Conservation (phyloP, 2,329 filamentous ascomycete species). For the Rutstroemia sp. region DNA sequence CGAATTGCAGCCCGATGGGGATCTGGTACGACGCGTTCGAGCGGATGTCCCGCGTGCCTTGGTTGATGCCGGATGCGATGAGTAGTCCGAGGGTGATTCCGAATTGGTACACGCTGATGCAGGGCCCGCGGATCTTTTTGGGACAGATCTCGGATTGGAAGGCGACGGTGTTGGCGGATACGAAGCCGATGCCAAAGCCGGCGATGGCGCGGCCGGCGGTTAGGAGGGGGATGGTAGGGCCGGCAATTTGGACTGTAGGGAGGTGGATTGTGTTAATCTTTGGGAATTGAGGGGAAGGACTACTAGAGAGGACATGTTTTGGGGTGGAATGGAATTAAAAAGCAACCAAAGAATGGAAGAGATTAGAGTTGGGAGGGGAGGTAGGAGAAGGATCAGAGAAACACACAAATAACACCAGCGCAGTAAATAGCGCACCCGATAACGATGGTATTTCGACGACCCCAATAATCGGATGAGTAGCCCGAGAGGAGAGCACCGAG, state of each 20-base stretch:
- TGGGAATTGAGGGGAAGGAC: too few relatives aligned
- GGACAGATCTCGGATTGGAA: constrained; percentile 64
- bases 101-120: constrained; percentile 75
- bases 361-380: too few relatives aligned
- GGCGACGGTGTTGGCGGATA: constrained; percentile 70
- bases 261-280: not conserved
- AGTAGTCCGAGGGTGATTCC: constrained; percentile 73
- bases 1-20: constrained; percentile 71
- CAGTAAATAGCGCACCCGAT: constrained; percentile 20
- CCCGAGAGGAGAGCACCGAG: constrained; percentile 47
- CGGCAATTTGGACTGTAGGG: constrained; percentile 29
- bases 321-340: too few relatives aligned
- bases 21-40: constrained; percentile 70
- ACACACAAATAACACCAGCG: constrained; percentile 12
- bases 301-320: too few relatives aligned
- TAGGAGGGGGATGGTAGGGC: constrained; percentile 47
- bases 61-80: constrained; percentile 66
- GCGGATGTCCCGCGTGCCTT: constrained; percentile 53
- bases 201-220: constrained; percentile 62
- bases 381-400: too few relatives aligned
- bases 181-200: constrained; percentile 72
- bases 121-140: constrained; percentile 65
- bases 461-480: constrained; percentile 33
- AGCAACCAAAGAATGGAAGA: too few relatives aligned
- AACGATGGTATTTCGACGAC: constrained; percentile 25